Base-by-base conservation (phyloP, 257 asterid species). In the Anisodus tanguticus region DNA sequence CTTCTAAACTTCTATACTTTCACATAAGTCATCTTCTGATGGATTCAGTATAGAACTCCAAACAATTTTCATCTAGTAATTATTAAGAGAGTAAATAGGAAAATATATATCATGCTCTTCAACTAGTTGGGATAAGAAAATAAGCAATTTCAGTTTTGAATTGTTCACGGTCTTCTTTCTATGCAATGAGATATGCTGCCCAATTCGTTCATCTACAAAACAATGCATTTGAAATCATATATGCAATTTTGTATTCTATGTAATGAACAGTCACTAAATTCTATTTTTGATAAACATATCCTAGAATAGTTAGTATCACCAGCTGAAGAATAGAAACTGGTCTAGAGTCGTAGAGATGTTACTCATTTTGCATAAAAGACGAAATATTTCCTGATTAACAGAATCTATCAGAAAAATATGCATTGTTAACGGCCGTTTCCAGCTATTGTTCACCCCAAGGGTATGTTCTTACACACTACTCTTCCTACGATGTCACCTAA, bases 1-100 rank as follows among this genome's bases (percentile, higher is more conserved):
- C 81, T 74, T 22, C 81, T 74, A 13, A 49, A 51, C 62, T 74
- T 74, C 43, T 74, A 12, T 49, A 49, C 41, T 74, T 49, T 22
- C 43, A 45, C 43, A 11, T 49, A 74, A 4, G 43, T 22, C 62
- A 35, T 22, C 45, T 22, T 74, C n/a, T 74, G 81, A 19, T 74
- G 81, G 81, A 74, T 74, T 74, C 59, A 3, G 43, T 51, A 49
- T 49, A 51, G 7, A 19, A 49, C 60, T 49, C 60, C 62, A 49
- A 49, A 1, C 62, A 51, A 74, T 74, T 49, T 45, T 49, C 81
- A 74, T 22, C 9, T 74, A 11, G 11, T 66, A 47, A 5, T 3
- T 22, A 49, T 7, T 19, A 51, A 10, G 43, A 74, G 51, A 74
- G 43, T 49, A 51, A 22, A 49, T 47, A 49, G 62, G 62, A 22